Evolutionary conservation across 2,329 filamentous ascomycete species (phyloP).

Genomic region (Pseudogymnoascus sp.): DNA sequence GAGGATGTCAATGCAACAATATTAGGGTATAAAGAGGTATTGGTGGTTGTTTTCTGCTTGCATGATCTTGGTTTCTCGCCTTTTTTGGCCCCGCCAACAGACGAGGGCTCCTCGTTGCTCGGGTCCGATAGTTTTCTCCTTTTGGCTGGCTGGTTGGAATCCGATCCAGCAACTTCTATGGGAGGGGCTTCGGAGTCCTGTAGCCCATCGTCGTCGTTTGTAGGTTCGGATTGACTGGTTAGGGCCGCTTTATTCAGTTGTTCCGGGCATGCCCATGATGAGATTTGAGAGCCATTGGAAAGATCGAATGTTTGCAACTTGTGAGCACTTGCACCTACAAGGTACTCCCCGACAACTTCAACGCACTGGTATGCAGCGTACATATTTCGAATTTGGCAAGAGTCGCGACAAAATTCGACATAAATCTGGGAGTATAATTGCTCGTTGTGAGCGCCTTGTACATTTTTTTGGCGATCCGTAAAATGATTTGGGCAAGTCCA

Average conservation of each 20-base stretch:
- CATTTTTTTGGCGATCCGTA: not conserved
- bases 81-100: not conserved
- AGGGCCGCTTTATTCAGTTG: constrained; percentile 11
- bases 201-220: constrained; percentile 11
- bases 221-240: constrained; percentile 5
- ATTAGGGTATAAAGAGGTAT: constrained; percentile 48
- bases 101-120: constrained; percentile 2
- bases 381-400: constrained; percentile 28
- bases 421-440: not conserved
- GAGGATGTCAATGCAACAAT: constrained; percentile 64
- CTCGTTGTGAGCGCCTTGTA: not conserved
- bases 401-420: not conserved
- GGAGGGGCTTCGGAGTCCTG: constrained; percentile 15
- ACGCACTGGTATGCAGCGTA: constrained; percentile 60
- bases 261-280: constrained; percentile 30
- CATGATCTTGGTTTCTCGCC: constrained; percentile 15
- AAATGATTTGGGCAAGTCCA: constrained; percentile 8
- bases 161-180: not conserved
- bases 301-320: constrained; percentile 62
- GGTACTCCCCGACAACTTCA: constrained; percentile 43
- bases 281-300: constrained; percentile 49
- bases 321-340: constrained; percentile 69
- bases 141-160: constrained; percentile 22
- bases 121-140: constrained; percentile 25
- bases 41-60: constrained; percentile 17